Conservation (phyloP, 768 basidiomycete species). For the Brasilioporus rufonigricans region DNA sequence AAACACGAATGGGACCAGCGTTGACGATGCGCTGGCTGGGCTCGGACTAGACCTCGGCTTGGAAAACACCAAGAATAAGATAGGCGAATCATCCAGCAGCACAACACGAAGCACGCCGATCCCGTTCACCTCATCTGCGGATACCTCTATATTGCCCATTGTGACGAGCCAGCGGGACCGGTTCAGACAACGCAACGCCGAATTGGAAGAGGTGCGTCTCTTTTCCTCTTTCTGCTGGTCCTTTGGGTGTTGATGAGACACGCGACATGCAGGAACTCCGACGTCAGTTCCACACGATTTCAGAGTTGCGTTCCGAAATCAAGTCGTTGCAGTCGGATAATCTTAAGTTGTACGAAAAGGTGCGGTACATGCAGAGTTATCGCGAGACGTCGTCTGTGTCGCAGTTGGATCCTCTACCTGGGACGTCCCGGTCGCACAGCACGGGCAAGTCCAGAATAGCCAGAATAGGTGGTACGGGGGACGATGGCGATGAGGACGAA, state of each 20-base stretch:
- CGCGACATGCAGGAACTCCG: conserved; percentile 71
- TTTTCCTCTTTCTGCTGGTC: not conserved
- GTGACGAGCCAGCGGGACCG: conserved; percentile 96
- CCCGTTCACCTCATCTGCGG: conserved; percentile 71
- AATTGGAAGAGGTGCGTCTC: conserved; percentile 81
- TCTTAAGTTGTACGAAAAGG: conserved; percentile 97
- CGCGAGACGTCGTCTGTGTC: conserved; percentile 68
- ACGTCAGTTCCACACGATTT: conserved; percentile 92
- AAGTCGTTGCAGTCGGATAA: conserved; percentile 93
- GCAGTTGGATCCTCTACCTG: conserved; percentile 68
- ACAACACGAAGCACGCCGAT: conserved; percentile 57
- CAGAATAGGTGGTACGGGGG: conserved; percentile 3
- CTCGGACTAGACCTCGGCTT: conserved; percentile 58
- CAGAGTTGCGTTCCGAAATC: conserved; percentile 89
- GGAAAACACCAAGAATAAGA: conserved; percentile 15
- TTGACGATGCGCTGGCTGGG: conserved; percentile 62
- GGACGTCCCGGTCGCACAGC: conserved; percentile 19
- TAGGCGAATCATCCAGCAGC: conserved; percentile 18
- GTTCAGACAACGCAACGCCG: conserved; percentile 96
- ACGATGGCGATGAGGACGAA: conserved; percentile 35
- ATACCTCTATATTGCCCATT: conserved; percentile 96
- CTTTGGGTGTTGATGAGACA: not conserved
- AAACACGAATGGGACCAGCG: conserved; percentile 24
- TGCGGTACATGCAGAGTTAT: conserved; percentile 97
- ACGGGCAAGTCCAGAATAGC: not conserved